These are phyloP conservation scores for Mrakia frigida DNA, from an alignment of 768 basidiomycete genomes.

Conservation along the genomic window DNA sequence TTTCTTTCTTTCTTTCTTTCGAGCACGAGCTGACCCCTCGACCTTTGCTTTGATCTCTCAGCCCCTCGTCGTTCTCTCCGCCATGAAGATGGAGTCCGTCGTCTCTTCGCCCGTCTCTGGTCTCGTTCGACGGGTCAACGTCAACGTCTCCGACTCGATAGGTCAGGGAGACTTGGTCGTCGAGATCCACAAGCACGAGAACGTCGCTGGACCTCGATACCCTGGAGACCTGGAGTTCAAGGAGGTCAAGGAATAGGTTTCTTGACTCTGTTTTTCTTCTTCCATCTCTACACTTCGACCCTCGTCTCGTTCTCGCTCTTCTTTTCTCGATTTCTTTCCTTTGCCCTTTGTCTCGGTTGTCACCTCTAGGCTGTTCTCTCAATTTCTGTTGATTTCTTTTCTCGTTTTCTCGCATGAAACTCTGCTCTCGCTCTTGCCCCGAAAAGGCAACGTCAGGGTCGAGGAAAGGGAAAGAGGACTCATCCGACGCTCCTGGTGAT, in stretches of 20 bases:
- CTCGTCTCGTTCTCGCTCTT: no score
- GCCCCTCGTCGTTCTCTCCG: conserved; percentile 87
- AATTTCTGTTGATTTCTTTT: no score
- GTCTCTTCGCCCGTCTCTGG: conserved; percentile 96
- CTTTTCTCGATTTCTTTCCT: no score
- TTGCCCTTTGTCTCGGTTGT: no score
- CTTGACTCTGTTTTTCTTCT: no score
- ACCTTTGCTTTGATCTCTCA: background rate
- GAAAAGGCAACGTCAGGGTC: no score
- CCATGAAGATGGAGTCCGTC: conserved; percentile 99
- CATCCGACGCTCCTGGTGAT: no score
- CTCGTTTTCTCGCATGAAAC: no score
- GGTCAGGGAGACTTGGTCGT: conserved; percentile 69
- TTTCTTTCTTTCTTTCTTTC: background rate
- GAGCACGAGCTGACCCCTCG: background rate
- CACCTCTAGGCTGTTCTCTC: no score
- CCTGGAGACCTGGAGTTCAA: background rate
- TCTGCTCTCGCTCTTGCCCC: no score
- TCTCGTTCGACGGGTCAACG: conserved; percentile 86
- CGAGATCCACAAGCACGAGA: conserved; percentile 30
- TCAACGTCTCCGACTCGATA: conserved; percentile 90
- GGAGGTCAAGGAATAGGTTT: background rate
- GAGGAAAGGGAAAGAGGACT: no score
- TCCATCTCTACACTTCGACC: no score
- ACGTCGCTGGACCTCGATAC: background rate